phyloP scores from a whole-genome alignment of 805 yeast genomes.

The Kodamaea neixiangensis region DNA sequence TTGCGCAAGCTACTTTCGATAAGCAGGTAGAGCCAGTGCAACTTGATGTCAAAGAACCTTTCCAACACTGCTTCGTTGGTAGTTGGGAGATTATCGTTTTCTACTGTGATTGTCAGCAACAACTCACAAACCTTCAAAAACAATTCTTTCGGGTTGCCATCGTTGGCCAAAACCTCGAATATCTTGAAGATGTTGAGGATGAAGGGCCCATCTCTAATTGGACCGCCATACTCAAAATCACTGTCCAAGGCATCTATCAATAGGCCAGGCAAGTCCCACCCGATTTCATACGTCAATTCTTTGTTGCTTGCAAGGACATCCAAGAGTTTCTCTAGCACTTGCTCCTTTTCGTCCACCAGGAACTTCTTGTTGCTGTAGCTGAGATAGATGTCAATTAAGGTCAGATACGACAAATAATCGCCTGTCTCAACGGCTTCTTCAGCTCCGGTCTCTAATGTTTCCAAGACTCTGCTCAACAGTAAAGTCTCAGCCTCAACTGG shows the following conservation, averaged over 20 bases:
- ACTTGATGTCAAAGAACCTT: constrained; percentile 52
- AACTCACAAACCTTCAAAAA: constrained; percentile 72
- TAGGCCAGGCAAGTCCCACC: constrained; percentile 89
- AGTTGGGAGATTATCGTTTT: not conserved
- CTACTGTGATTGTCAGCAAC: constrained; percentile 39
- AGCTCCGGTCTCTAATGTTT: constrained; percentile 31
- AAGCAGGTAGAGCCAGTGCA: constrained; percentile 69
- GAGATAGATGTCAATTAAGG: constrained; percentile 65
- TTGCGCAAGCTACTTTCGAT: constrained; percentile 57
- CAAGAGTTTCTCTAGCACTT: constrained; percentile 48
- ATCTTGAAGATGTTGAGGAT: constrained; percentile 43
- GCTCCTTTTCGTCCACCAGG: constrained; percentile 49
- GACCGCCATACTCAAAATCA: constrained; percentile 25
- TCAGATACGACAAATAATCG: constrained; percentile 73
- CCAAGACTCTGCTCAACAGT: constrained; percentile 28
- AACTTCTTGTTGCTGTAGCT: constrained; percentile 44
- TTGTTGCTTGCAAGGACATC: constrained; percentile 45
- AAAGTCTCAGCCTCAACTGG: constrained; percentile 21
- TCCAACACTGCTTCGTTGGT: constrained; percentile 15
- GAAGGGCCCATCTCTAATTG: constrained; percentile 41
- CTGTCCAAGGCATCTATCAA: constrained; percentile 56
- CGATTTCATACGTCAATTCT: constrained; percentile 63
- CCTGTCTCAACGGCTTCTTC: constrained; percentile 43
- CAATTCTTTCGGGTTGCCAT: constrained; percentile 82
- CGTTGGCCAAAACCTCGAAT: constrained; percentile 62